Evolutionary conservation across 345 rosid genomes (phyloP), one percentile per base, ranked within the genome.

Genomic region (Rhodamnia rubescens): DNA sequence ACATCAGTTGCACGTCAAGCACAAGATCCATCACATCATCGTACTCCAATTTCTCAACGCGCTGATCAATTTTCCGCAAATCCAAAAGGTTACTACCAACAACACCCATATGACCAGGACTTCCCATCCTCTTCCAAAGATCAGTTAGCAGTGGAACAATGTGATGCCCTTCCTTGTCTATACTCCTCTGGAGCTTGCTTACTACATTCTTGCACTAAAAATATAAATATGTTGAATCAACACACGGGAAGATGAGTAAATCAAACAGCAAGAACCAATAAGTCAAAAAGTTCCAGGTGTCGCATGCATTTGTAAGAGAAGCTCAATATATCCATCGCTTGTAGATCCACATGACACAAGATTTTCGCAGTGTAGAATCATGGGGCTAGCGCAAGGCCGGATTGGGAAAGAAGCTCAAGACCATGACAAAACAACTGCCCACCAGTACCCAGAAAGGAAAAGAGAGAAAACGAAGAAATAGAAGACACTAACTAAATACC

Each of bases 161-260:
- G 83, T 95, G 96, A 88, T 92, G 96, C 81, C 99, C 99, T 91
- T 98, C 99, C 90, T 96, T 98, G 78, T 91, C 96, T 36, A 98
- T 91, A 89, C 95, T 94, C 88, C 95, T 93, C 86, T 94, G 98
- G 81, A 98, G 94, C 94, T 98, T 98, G 95, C 93, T 91, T 40
- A 94, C 86, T 74, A 94, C 99, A 88, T 90, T 95, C 91, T 96
- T 98, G 91, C 97, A 96, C 99, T 98, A 93, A 88, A 87, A 50
- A 89, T 83, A n/a, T 84, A 84, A 57, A 84, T 49, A 78, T 32
- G 47, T 69, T 36, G 26, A 69, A 44, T 61, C 82, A 75, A 85
- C 57, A 29, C 20, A 59, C 14, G 16, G 36, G 55, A 20, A 15
- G 21, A 74, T 10, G 27, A 75, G 26, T 52, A 57, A 84, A 53